These are phyloP conservation scores for Trametes villosa DNA, from an alignment of 768 basidiomycete species.

Conservation along the genomic window DNA sequence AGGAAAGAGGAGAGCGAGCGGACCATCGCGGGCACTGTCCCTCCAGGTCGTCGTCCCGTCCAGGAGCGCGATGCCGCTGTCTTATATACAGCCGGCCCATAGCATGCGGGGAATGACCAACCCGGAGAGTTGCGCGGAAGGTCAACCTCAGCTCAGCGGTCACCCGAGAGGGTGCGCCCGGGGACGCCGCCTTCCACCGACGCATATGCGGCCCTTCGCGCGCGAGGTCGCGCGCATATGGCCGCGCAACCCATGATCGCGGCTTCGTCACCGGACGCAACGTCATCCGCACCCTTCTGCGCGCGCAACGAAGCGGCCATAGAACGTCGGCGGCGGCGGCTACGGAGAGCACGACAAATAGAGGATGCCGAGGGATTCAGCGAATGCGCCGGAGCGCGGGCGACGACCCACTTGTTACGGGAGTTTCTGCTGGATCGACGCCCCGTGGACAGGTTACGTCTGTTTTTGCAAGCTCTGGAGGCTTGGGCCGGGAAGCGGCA, in stretches of 20 bases:
- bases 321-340: background rate
- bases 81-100: background rate
- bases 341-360: background rate
- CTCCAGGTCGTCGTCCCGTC: background rate
- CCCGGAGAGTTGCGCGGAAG: background rate
- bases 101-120: background rate
- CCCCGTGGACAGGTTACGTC: background rate
- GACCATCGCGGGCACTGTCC: background rate
- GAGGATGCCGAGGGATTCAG: background rate
- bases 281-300: background rate
- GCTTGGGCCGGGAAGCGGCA: background rate
- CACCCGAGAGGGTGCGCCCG: background rate
- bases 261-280: slow-evolving; percentile 5
- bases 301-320: background rate
- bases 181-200: background rate
- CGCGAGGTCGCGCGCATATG: slow-evolving; percentile 9
- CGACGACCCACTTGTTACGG: background rate
- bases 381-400: background rate
- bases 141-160: no score
- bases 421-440: background rate
- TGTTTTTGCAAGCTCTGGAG: background rate
- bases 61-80: background rate
- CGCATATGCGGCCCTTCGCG: background rate
- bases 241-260: slow-evolving; percentile 12
- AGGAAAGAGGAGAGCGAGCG: no score